A percentile compares a stretch with the other conserved stretches of the same genome.
These are phyloP conservation scores for Eucalyptus viminalis DNA, from an alignment of 345 rosid species.

Conservation along the genomic window DNA sequence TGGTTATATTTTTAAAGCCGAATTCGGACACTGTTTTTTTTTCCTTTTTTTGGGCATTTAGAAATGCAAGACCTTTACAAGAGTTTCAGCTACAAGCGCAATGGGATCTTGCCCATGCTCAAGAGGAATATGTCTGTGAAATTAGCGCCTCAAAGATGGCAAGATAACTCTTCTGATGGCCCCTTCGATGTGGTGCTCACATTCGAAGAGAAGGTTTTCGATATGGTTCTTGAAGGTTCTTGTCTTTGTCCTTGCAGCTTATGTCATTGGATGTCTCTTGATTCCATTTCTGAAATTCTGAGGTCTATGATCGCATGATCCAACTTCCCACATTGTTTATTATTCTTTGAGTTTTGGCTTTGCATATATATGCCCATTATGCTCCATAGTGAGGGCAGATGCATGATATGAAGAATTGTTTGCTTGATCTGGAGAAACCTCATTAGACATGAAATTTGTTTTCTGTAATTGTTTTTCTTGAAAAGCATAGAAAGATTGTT, in stretches of 20 bases:
- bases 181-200: conserved; percentile 63
- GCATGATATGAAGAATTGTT: fast-evolving
- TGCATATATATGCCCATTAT: not conserved
- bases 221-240: conserved; percentile 81
- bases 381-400: not conserved
- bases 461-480: not conserved
- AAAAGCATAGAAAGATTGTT: not conserved
- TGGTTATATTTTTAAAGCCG: not conserved
- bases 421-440: not conserved
- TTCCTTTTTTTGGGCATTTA: not conserved
- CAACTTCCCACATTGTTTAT: fast-evolving
- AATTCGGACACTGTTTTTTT: not conserved
- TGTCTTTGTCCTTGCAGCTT: not conserved
- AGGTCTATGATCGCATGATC: not conserved
- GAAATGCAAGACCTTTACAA: not conserved
- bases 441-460: not conserved
- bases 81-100: conserved; percentile 69
- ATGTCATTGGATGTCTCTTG: not conserved
- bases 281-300: not conserved
- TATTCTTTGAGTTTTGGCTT: not conserved
- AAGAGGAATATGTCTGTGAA: conserved; percentile 74
- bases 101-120: conserved; percentile 92
- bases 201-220: conserved; percentile 93
- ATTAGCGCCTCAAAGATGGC: conserved; percentile 94
- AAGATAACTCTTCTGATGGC: conserved; percentile 88